These are phyloP conservation scores for Sugiyamaella neomexicana DNA, from an alignment of 1,139 yeast species.

Conservation along the genomic window DNA sequence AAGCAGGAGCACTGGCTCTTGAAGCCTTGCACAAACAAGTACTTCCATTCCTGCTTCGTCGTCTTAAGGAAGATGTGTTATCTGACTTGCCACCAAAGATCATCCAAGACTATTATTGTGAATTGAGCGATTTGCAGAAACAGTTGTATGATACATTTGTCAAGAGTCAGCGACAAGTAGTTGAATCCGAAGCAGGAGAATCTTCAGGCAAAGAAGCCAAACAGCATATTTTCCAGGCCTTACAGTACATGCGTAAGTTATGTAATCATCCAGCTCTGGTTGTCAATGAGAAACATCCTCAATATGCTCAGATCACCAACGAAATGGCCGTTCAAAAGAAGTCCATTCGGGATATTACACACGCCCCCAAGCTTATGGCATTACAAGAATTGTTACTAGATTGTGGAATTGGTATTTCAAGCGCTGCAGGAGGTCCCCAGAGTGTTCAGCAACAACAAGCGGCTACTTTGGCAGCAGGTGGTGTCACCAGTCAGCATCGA, in stretches of 20 bases:
- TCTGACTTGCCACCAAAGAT: slow-evolving; percentile 97
- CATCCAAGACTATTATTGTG: slow-evolving; percentile 97
- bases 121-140: slow-evolving; percentile 85
- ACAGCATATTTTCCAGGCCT: slow-evolving; percentile 94
- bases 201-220: slow-evolving; percentile 53
- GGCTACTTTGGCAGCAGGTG: slow-evolving; percentile 56
- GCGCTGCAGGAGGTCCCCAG: slow-evolving; percentile 26
- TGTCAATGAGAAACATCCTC: slow-evolving; percentile 83
- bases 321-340: slow-evolving; percentile 61
- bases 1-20: slow-evolving; percentile 92
- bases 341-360: slow-evolving; percentile 68
- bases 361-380: slow-evolving; percentile 88
- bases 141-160: slow-evolving; percentile 88
- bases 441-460: slow-evolving; percentile 36
- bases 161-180: slow-evolving; percentile 74
- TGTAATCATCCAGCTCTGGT: slow-evolving; percentile 97
- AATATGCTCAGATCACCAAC: slow-evolving; percentile 61
- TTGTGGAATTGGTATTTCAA: slow-evolving; percentile 84
- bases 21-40: slow-evolving; percentile 97
- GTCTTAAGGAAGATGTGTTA: slow-evolving; percentile 93
- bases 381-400: slow-evolving; percentile 78
- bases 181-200: slow-evolving; percentile 57
- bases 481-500: slow-evolving; percentile 91
- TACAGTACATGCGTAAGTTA: slow-evolving; percentile 94
- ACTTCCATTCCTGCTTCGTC: slow-evolving; percentile 90